These are phyloP conservation scores for Saccharomycopsis olivae DNA, from an alignment of 805 yeast species.

Conservation along the genomic window DNA sequence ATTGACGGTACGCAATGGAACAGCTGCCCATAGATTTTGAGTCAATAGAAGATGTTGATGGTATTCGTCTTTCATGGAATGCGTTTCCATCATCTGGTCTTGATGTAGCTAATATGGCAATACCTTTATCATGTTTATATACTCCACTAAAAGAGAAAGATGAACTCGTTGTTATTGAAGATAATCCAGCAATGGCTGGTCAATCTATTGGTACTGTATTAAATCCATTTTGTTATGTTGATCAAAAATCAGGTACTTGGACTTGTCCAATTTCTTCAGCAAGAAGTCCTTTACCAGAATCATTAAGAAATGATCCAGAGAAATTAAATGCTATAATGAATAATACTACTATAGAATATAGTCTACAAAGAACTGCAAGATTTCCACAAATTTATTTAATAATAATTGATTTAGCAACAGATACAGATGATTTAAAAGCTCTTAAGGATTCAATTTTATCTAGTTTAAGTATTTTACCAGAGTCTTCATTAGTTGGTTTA, in stretches of 20 bases:
- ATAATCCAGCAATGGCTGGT: slow-evolving; percentile 37
- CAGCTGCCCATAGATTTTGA: slow-evolving; percentile 42
- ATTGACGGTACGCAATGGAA: no score
- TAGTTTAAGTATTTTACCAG: slow-evolving; percentile 37
- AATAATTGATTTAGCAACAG: slow-evolving; percentile 14
- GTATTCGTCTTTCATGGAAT: slow-evolving; percentile 71
- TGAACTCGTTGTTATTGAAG: slow-evolving; percentile 40
- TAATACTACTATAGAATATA: slow-evolving; percentile 26
- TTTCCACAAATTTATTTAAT: slow-evolving; percentile 16
- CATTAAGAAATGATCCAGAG: slow-evolving; percentile 30
- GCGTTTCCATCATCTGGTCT: slow-evolving; percentile 48
- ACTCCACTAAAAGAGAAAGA: slow-evolving; percentile 46
- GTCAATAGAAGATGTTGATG: slow-evolving; percentile 50
- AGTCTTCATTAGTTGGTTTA: slow-evolving; percentile 44
- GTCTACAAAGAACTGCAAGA: slow-evolving; percentile 21
- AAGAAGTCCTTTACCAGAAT: slow-evolving; percentile 43
- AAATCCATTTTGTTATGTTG: slow-evolving; percentile 47
- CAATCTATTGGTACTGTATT: slow-evolving; percentile 36
- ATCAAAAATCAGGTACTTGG: slow-evolving; percentile 42
- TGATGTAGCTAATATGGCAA: slow-evolving; percentile 46
- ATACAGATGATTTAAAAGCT: slow-evolving; percentile 36
- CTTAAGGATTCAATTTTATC: slow-evolving; percentile 39
- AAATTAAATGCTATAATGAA: slow-evolving; percentile 25
- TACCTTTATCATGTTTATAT: slow-evolving; percentile 50
- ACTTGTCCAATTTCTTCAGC: slow-evolving; percentile 43